Percentiles rank a stretch among this genome's conserved stretches.
These are phyloP conservation scores for Striga asiatica DNA, from an alignment of 257 asterid species.

Conservation along the genomic window DNA sequence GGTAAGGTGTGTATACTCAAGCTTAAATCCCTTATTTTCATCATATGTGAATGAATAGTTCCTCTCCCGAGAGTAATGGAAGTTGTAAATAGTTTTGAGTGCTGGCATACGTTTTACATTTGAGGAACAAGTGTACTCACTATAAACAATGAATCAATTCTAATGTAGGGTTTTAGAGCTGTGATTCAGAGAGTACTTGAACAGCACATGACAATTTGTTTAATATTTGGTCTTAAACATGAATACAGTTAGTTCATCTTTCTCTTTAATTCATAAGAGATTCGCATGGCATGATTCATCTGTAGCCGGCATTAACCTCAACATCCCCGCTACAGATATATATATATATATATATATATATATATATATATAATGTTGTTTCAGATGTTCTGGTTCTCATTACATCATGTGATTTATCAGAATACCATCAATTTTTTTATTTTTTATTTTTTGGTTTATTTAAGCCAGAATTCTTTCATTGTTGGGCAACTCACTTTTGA, in stretches of 20 bases:
- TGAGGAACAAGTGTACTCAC: not conserved
- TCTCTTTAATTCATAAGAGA: too few relatives aligned
- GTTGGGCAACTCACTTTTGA: constrained; percentile 5
- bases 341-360: too few relatives aligned
- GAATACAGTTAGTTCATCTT: not conserved
- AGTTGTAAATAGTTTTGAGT: constrained; percentile 1
- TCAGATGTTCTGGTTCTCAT: too few relatives aligned
- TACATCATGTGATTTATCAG: too few relatives aligned
- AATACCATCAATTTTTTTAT: too few relatives aligned
- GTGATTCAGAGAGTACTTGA: not conserved
- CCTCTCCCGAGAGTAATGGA: not conserved
- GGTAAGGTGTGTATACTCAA: not conserved
- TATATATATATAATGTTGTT: too few relatives aligned
- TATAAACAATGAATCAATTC: not conserved
- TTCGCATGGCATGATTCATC: too few relatives aligned
- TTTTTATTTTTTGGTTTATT: too few relatives aligned
- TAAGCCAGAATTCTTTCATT: not conserved
- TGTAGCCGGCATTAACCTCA: not conserved
- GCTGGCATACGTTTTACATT: not conserved
- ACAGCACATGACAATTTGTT: constrained; percentile 1
- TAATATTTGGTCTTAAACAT: not conserved
- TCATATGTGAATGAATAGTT: constrained; percentile 1
- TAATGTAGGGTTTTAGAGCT: not conserved
- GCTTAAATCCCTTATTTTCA: not conserved
- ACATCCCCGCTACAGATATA: not conserved